These are phyloP conservation scores for Vitis cinerea DNA, from an alignment of 164 flowering plant genomes.

Conservation along the genomic window DNA sequence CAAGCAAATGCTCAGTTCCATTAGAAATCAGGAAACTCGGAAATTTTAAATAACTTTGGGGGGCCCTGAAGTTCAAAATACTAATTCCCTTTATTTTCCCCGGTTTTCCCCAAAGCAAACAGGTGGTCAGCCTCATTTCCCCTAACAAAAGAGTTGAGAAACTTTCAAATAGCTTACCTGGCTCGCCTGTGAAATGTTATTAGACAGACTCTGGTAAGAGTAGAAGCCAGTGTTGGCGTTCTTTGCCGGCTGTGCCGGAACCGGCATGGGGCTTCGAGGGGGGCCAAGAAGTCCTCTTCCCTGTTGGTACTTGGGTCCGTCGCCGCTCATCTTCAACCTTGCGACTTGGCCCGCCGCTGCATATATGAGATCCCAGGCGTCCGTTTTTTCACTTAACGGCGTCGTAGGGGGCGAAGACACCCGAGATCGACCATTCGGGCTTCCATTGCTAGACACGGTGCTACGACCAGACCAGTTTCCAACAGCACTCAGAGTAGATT, in stretches of 20 bases:
- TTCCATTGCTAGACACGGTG: conserved; percentile 23
- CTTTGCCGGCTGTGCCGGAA: background rate
- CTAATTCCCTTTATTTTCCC: too few species aligned
- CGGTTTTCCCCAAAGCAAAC: too few species aligned
- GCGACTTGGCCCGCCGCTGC: conserved; percentile 49
- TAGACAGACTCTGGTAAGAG: conserved; percentile 1
- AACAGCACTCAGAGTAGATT: conserved; percentile 46
- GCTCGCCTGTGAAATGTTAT: background rate
- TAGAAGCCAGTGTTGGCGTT: conserved; percentile 1
- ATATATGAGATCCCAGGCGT: conserved; percentile 38
- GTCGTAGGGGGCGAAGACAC: conserved; percentile 40
- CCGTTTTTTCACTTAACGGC: conserved; percentile 21
- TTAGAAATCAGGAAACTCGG: too few species aligned
- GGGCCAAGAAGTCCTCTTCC: conserved; percentile 7
- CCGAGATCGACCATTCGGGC: conserved; percentile 32
- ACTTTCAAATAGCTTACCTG: conserved; percentile 13
- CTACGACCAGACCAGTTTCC: conserved; percentile 31
- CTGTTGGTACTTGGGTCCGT: conserved; percentile 7
- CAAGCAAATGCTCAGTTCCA: background rate
- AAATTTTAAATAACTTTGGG: too few species aligned
- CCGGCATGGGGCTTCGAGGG: background rate
- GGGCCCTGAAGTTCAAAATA: too few species aligned
- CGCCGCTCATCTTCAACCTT: conserved; percentile 31
- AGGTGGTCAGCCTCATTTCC: too few species aligned
- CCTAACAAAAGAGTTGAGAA: too few species aligned